Evolutionary conservation across 2,329 filamentous ascomycete species (phyloP).

Genomic region (Tolypocladium sp.): DNA sequence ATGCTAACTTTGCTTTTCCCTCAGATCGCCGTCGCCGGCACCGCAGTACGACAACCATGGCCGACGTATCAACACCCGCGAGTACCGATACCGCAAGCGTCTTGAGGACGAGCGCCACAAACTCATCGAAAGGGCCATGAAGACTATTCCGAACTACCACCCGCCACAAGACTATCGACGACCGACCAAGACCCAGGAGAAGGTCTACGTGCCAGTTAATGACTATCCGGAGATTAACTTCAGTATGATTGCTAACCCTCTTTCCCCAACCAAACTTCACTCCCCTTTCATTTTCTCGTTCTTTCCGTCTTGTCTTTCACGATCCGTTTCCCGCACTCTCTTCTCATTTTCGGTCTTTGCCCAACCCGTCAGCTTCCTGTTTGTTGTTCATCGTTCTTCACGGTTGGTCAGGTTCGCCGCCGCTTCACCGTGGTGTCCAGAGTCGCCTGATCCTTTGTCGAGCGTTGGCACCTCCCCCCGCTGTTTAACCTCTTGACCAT

Average conservation of each 20-base stretch:
- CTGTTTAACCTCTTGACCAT: slow-evolving; percentile 1
- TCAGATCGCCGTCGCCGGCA: slow-evolving; percentile 85
- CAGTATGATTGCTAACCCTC: slow-evolving; percentile 99
- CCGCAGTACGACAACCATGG: slow-evolving; percentile 99
- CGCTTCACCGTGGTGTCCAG: neutral
- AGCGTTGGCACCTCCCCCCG: neutral
- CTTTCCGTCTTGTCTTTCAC: slow-evolving; percentile 11
- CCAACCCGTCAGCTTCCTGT: neutral
- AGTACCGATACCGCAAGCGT: slow-evolving; percentile 95
- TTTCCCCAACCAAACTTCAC: slow-evolving; percentile 53
- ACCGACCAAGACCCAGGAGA: slow-evolving; percentile 99
- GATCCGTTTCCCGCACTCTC: neutral
- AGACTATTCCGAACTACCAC: slow-evolving; percentile 98
- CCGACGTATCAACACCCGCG: slow-evolving; percentile 97
- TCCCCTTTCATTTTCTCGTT: slow-evolving; percentile 15
- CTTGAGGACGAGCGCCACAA: slow-evolving; percentile 99
- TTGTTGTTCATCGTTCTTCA: neutral
- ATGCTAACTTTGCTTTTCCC: slow-evolving; percentile 8
- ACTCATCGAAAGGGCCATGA: slow-evolving; percentile 97
- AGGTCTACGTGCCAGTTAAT: slow-evolving; percentile 99
- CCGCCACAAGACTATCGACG: slow-evolving; percentile 97
- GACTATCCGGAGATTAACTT: slow-evolving; percentile 99
- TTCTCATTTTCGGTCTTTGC: neutral
- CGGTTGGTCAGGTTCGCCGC: neutral
- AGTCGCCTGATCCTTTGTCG: neutral